Evolutionary conservation across 2,329 filamentous ascomycete genomes (phyloP), one percentile per base, ranked within the genome.

Genomic region (Trichoderma endophyticum): DNA sequence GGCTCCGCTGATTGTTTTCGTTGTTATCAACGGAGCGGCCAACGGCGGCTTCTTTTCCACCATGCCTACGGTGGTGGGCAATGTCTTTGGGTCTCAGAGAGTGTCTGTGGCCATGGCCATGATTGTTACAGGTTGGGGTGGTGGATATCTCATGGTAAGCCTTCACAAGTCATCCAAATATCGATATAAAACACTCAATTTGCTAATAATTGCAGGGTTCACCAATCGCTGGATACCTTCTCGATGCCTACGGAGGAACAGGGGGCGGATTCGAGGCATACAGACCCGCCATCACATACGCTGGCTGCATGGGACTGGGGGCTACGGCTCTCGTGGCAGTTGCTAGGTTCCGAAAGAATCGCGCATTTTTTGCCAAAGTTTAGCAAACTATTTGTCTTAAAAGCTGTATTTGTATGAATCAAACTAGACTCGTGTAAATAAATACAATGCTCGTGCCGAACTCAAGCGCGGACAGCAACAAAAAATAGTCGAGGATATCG

Each of bases 1-100:
- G 3, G 86, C 80, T 0, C 86, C 87, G 0, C 78, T 90, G 48
- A 79, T 86, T 18, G 77, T 84, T 0, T 90, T 90, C 75, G 86
- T 85, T 18, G 80, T 89, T 14, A 80, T 90, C 26, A 90, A 90
- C 73, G 88, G 89, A 0, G 81, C 84, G 51, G 84, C 86, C 0
- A 90, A 90, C 75, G 88, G 88, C 0, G 86, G 85, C 0, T 90
- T 90, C 79, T 90, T 90, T 76, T 84, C 86, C 3, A 85, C 86
- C 0, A 88, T 90, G 81, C 88, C 88, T 1, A 90, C 88, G 0
- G 87, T 88, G 0, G 86, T 89, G 0, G 85, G 85, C 0, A 87
- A 84, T 76, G 83, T 88, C 1, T 89, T 89, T 80, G 88, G 87
- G 8, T 86, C 83, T 2, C 83, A 82, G 3, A 80, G 86, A 7